Base-by-base conservation (phyloP, 2,329 filamentous ascomycete species). In the Fusarium luffae region DNA sequence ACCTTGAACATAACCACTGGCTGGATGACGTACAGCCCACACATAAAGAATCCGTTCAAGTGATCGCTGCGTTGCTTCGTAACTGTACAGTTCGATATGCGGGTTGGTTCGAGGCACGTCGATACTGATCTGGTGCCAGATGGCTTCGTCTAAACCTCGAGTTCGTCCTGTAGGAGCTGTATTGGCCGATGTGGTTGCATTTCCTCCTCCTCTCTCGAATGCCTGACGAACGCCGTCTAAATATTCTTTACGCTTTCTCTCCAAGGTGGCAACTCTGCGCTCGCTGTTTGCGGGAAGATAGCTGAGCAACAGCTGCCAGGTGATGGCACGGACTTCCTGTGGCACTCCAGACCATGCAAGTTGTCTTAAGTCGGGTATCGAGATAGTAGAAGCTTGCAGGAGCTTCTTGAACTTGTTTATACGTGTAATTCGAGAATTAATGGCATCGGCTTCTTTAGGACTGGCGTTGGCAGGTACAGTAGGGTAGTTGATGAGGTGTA, bases 121-220 rank as follows among this genome's bases (percentile, higher is more conserved):
- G 76, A 99, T 99, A 80, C 94, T 98, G 81, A 99, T 98, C 78
- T 99, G 96, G 82, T 99, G 96, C 96, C 96, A 99, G 63, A 99
- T 90, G n/a, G 93, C 92, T 82, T 99, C 96, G 74, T 99, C 97
- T 19, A 99, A 82, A 4, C 94, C 95, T 66, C 88, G 82, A 10
- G 83, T 78, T 68, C 86, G 85, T 16, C 85, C 83, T 6, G 80
- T 71, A 1, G 84, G 71, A 25, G 71, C 72, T 34, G 75, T 69
- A 52, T 71, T 81, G 7, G 76, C 76, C 52, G 93, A 87, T 4
- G 89, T 66, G 6, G 72, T 72, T 18, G 74, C 64, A 46, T 70
- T 79, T 12, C 74, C 78, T 57, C 93, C 88, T 4, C 90, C 89
- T 67, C 91, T 80, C 68, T 93, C 89, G 74, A 92, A 92, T 2